phyloP scores from a whole-genome alignment of 257 asterid genomes.

The Nicotiana obtusifolia region DNA sequence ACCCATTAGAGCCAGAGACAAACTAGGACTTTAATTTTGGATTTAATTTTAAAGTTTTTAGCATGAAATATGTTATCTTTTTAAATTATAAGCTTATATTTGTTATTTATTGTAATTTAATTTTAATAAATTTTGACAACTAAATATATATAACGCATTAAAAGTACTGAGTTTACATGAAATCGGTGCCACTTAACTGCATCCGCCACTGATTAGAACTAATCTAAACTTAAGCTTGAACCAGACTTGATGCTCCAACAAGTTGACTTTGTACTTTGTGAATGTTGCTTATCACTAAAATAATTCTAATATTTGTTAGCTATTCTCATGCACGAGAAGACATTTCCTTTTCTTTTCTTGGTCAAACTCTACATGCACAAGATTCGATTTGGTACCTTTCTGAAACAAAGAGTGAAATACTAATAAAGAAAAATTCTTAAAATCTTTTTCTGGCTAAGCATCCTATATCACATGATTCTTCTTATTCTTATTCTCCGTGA shows the following conservation, averaged over 20 bases:
- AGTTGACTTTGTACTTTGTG: not conserved
- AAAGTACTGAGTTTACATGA: no score
- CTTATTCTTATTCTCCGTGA: not conserved
- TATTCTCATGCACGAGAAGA: not conserved
- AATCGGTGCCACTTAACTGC: no score
- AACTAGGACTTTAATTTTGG: no score
- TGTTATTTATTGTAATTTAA: no score
- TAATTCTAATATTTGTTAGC: not conserved
- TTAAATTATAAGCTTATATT: no score
- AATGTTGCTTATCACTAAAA: not conserved
- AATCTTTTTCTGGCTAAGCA: not conserved
- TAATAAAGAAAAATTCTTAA: not conserved
- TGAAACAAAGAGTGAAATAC: not conserved
- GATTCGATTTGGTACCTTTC: not conserved
- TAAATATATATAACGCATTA: no score
- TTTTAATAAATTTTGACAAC: no score
- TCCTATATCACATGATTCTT: not conserved
- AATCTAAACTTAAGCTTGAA: no score
- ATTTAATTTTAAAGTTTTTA: no score
- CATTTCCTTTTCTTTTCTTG: not conserved
- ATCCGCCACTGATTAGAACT: no score
- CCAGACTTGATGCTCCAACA: not conserved
- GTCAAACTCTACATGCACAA: slow-evolving; percentile 7
- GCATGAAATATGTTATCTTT: no score
- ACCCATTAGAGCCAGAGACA: no score